Percentiles rank a stretch among this genome's conserved stretches.
Evolutionary conservation across 768 basidiomycete genomes (phyloP).

Genomic region (Leccinum arenicola): DNA sequence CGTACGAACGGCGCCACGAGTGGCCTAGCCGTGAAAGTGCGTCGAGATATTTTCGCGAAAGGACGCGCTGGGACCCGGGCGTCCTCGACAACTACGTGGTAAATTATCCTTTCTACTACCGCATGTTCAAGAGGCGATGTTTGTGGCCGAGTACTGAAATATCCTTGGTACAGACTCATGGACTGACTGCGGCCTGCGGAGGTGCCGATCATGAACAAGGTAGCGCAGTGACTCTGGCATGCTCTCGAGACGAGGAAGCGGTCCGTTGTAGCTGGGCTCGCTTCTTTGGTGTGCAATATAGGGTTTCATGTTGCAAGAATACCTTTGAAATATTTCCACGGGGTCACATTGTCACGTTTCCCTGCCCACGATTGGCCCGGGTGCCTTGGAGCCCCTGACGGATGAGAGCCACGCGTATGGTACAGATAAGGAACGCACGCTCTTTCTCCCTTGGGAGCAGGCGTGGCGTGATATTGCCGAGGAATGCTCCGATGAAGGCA

Average conservation of each 20-base stretch:
- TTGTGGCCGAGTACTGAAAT: not conserved
- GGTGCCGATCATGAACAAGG: constrained; percentile 27
- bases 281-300: constrained; percentile 58
- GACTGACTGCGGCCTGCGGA: constrained; percentile 37
- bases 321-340: constrained; percentile 28
- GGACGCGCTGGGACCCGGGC: constrained; percentile 49
- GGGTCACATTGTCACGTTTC: constrained; percentile 76
- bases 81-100: constrained; percentile 56
- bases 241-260: constrained; percentile 60
- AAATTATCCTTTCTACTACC: constrained; percentile 18
- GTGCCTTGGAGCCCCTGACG: constrained; percentile 55
- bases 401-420: constrained; percentile 71
- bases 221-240: constrained; percentile 48
- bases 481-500: constrained; percentile 84
- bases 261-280: constrained; percentile 68
- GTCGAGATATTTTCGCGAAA: constrained; percentile 32
- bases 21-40: constrained; percentile 52
- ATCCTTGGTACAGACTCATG: constrained; percentile 39
- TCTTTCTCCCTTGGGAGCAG: constrained; percentile 78
- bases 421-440: constrained; percentile 78
- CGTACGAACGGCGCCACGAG: constrained; percentile 47
- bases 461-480: constrained; percentile 83
- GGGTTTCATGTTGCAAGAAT: constrained; percentile 12
- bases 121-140: not conserved
- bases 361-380: constrained; percentile 68